Percentiles rank a stretch among this genome's conserved stretches.
Evolutionary conservation across 2,329 filamentous ascomycete genomes (phyloP).

Genomic region (Rutstroemia sydowiana): DNA sequence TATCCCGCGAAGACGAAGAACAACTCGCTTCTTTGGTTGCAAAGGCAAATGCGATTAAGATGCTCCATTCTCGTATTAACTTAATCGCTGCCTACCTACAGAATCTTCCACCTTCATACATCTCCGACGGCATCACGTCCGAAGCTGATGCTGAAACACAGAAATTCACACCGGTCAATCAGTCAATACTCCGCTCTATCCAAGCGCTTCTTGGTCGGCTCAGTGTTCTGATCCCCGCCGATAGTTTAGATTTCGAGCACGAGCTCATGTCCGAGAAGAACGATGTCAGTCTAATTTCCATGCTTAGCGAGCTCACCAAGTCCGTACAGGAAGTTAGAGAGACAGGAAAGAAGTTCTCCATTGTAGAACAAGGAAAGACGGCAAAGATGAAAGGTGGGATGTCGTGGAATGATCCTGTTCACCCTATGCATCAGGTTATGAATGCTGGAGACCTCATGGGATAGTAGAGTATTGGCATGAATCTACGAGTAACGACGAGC

Average conservation of each 20-base stretch:
- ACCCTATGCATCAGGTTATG: slow-evolving; percentile 10
- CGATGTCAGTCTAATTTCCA: slow-evolving; percentile 70
- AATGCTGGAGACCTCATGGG: slow-evolving; percentile 13
- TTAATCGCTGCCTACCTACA: slow-evolving; percentile 72
- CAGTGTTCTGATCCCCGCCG: slow-evolving; percentile 68
- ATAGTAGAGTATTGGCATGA: background rate
- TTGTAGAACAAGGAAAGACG: slow-evolving; percentile 37
- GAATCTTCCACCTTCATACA: slow-evolving; percentile 58
- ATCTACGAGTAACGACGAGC: background rate
- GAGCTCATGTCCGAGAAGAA: slow-evolving; percentile 74
- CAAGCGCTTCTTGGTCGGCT: slow-evolving; percentile 79
- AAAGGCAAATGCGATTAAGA: slow-evolving; percentile 88
- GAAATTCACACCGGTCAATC: slow-evolving; percentile 35
- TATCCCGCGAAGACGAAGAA: slow-evolving; percentile 55
- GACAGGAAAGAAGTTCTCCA: slow-evolving; percentile 64
- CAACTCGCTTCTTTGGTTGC: slow-evolving; percentile 64
- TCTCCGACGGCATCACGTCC: slow-evolving; percentile 39
- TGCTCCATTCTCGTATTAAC: slow-evolving; percentile 72
- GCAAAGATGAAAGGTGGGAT: slow-evolving; percentile 9
- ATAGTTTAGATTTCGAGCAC: slow-evolving; percentile 55
- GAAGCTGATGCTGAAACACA: slow-evolving; percentile 21
- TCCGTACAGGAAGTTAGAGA: slow-evolving; percentile 65
- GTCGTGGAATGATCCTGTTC: background rate
- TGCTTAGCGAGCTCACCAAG: slow-evolving; percentile 70
- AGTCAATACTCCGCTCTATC: slow-evolving; percentile 78